A percentile compares a stretch with the other conserved stretches of the same genome.
Evolutionary conservation across 495 filamentous ascomycete species (phyloP).

Genomic region (Neurospora sp.): DNA sequence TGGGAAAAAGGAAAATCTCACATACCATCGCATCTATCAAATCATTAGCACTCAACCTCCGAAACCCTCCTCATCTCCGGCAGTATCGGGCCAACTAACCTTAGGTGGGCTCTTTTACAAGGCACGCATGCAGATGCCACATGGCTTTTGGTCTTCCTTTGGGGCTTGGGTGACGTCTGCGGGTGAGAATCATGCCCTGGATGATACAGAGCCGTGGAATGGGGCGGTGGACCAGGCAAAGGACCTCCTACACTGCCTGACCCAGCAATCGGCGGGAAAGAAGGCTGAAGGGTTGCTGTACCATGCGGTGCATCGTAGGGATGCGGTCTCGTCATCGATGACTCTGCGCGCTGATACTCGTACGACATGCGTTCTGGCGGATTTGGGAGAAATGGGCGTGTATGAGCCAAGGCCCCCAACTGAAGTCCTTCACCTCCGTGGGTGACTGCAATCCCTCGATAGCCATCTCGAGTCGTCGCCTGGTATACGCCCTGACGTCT

Average conservation of each 20-base stretch:
- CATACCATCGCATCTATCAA: slow-evolving; percentile 41
- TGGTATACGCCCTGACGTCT: slow-evolving; percentile 42
- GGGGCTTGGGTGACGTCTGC: slow-evolving; percentile 48
- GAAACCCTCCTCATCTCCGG: neutral
- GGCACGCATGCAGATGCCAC: slow-evolving; percentile 95
- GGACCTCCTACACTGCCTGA: slow-evolving; percentile 8
- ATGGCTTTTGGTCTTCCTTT: slow-evolving; percentile 85
- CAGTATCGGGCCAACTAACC: slow-evolving; percentile 27
- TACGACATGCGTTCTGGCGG: slow-evolving; percentile 30
- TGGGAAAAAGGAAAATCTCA: slow-evolving; percentile 4
- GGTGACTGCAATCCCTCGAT: slow-evolving; percentile 29
- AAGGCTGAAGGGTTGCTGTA: slow-evolving; percentile 19
- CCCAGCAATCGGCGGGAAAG: slow-evolving; percentile 26
- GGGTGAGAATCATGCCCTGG: slow-evolving; percentile 25
- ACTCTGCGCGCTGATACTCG: slow-evolving; percentile 28
- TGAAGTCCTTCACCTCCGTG: slow-evolving; percentile 31
- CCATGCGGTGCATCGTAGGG: slow-evolving; percentile 27
- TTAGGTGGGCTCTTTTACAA: slow-evolving; percentile 91
- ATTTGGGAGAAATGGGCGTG: slow-evolving; percentile 28
- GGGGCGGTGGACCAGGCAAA: slow-evolving; percentile 20
- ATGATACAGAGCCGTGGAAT: slow-evolving; percentile 24
- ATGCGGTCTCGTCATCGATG: slow-evolving; percentile 23
- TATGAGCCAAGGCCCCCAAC: slow-evolving; percentile 19
- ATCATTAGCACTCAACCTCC: slow-evolving; percentile 3
- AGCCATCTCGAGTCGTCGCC: slow-evolving; percentile 37